Evolutionary conservation across 345 rosid genomes (phyloP).

Genomic region (Populus davidiana): DNA sequence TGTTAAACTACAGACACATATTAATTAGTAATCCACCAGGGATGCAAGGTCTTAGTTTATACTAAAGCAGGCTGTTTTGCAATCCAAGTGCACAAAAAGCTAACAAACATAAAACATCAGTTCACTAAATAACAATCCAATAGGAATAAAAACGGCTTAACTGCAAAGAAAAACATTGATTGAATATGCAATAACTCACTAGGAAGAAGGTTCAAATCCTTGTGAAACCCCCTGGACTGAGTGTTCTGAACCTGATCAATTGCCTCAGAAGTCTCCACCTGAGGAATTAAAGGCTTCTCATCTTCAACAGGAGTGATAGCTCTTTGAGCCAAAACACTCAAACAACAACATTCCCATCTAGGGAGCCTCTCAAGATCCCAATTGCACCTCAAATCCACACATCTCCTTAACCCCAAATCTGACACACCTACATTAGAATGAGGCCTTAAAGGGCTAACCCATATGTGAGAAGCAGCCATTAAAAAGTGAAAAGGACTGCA

Average conservation of each 20-base stretch:
- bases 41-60: background rate
- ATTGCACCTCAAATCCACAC: slow-evolving; percentile 33
- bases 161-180: background rate
- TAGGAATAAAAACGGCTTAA: background rate
- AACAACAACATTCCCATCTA: slow-evolving; percentile 47
- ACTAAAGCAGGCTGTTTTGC: background rate
- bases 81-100: background rate
- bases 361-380: slow-evolving; percentile 16
- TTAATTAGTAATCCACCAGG: background rate
- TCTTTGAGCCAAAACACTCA: slow-evolving; percentile 39
- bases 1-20: background rate
- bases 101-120: background rate
- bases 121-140: slow-evolving; percentile 8
- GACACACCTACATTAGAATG: slow-evolving; percentile 29
- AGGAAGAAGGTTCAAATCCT: slow-evolving; percentile 77
- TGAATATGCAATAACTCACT: slow-evolving; percentile 50
- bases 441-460: slow-evolving; percentile 46
- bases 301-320: slow-evolving; percentile 60
- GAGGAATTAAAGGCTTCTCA: slow-evolving; percentile 44
- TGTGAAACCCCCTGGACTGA: slow-evolving; percentile 44
- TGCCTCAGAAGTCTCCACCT: slow-evolving; percentile 43
- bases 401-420: slow-evolving; percentile 33
- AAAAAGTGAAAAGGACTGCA: background rate
- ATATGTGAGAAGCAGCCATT: slow-evolving; percentile 56
- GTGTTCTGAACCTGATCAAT: slow-evolving; percentile 33